Conservation (phyloP, 2,329 filamentous ascomycete genomes). For the Fusarium continuum region DNA sequence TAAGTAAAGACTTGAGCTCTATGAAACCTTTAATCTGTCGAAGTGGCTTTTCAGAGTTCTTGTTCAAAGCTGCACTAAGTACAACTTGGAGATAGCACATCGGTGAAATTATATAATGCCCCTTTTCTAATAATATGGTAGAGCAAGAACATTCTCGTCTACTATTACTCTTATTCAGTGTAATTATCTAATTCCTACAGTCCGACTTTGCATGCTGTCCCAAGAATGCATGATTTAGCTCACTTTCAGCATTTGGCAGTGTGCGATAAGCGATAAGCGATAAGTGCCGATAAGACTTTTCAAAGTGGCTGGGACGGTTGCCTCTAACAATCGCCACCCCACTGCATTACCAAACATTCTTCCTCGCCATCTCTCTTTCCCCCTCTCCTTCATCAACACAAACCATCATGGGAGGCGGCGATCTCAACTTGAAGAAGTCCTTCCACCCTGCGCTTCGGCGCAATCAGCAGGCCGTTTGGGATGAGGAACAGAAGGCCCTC, state of each 20-base stretch:
- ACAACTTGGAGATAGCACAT: background rate
- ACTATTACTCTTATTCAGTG: too few relatives aligned
- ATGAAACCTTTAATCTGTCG: too few relatives aligned
- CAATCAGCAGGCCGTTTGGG: constrained; percentile 91
- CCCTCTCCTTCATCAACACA: background rate
- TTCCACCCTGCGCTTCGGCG: constrained; percentile 92
- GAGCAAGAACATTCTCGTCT: too few relatives aligned
- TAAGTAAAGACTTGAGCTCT: too few relatives aligned
- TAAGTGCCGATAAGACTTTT: constrained; percentile 32
- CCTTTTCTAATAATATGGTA: too few relatives aligned
- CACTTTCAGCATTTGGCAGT: too few relatives aligned
- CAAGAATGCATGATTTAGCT: too few relatives aligned
- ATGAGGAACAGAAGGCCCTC: constrained; percentile 90
- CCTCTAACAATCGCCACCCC: constrained; percentile 37
- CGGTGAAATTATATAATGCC: too few relatives aligned
- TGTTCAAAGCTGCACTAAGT: too few relatives aligned
- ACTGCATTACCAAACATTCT: background rate
- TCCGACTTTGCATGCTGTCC: too few relatives aligned
- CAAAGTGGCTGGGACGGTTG: constrained; percentile 23
- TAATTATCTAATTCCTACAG: too few relatives aligned
- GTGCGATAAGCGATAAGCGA: constrained; percentile 22
- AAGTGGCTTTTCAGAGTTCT: fast-evolving
- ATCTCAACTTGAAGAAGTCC: constrained; percentile 94
- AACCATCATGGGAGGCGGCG: constrained; percentile 84
- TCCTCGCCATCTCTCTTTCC: background rate